Base-by-base conservation (phyloP, 2,329 filamentous ascomycete species). In the Neurospora crassa region DNA sequence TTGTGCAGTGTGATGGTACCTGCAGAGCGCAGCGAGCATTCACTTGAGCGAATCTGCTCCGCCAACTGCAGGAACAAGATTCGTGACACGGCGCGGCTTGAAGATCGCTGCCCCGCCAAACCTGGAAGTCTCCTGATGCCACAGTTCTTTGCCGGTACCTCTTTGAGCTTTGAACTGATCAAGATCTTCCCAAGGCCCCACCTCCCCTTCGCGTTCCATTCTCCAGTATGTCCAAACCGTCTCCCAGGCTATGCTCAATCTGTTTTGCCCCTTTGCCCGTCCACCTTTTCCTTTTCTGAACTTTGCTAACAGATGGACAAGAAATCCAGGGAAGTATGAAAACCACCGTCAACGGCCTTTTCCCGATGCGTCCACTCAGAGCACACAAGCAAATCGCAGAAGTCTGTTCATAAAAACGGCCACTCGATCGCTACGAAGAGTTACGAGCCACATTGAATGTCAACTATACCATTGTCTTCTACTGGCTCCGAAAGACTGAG, bases 231-330 rank as follows among this genome's bases (percentile, higher is more conserved):
- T 47, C 0, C n/a, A 47, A 20, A n/a, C n/a, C 1, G 2, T 20
- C 2, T 20, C 43, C n/a, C 11, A 12, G 5, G n/a, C 5, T 10
- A 20, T 47, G 1, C n/a, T 5, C 43, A 20, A 12, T 10, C 4
- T 12, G 3, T 20, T 12, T 20, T 5, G 6, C 2, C 0, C 43
- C 1, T n/a, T 12, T 2, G 34, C 34, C 43, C 7, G 7, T 8
- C n/a, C 10, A 0, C 43, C 4, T 11, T 12, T 5, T 8, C 5
- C 18, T 0, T 0, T 11, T 10, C 20, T n/a, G n/a, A 20, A 20
- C 5, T 2, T 47, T 12, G n/a, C n/a, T 47, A 47, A 47, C n/a
- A 20, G 4, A 20, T 6, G n/a, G 8, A 47, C 4, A 47, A 20
- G 18, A 1, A 20, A 12, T 29, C n/a, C 43, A 20, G 43, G n/a